phyloP scores from a whole-genome alignment of 2,329 filamentous ascomycete species.

The Colletotrichum musae region DNA sequence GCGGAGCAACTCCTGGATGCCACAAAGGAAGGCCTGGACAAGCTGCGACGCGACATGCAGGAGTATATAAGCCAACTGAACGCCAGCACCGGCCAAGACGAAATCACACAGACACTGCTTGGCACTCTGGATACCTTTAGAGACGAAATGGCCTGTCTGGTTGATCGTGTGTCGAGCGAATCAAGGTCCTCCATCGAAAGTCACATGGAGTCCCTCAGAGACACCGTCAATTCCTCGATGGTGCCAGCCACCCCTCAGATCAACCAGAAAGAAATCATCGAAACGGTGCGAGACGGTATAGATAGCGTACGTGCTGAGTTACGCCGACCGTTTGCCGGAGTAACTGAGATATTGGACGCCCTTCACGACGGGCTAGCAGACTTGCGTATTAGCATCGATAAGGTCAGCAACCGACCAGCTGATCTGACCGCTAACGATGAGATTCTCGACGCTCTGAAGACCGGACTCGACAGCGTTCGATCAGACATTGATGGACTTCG shows the following conservation, averaged over 20 bases:
- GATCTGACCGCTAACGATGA: constrained; percentile 91
- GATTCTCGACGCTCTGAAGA: constrained; percentile 88
- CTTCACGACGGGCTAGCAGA: constrained; percentile 89
- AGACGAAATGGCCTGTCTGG: constrained; percentile 76
- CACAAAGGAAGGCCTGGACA: constrained; percentile 88
- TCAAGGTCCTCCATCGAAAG: constrained; percentile 81
- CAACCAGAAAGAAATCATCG: constrained; percentile 77
- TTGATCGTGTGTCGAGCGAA: constrained; percentile 62
- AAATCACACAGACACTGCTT: constrained; percentile 80
- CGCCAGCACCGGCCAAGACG: constrained; percentile 78
- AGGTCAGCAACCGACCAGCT: constrained; percentile 81
- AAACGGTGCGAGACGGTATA: constrained; percentile 79
- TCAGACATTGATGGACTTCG: constrained; percentile 85
- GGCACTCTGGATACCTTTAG: constrained; percentile 77
- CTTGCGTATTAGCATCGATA: constrained; percentile 83
- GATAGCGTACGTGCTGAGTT: constrained; percentile 83
- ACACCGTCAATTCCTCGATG: constrained; percentile 80
- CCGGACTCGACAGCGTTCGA: constrained; percentile 82
- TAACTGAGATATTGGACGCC: constrained; percentile 89
- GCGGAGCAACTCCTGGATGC: constrained; percentile 92
- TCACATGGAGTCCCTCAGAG: constrained; percentile 86
- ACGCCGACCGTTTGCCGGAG: constrained; percentile 76
- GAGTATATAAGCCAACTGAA: constrained; percentile 81
- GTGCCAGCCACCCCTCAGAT: constrained; percentile 70
- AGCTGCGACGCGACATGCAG: constrained; percentile 84